Percentiles rank a stretch among this genome's conserved stretches.
phyloP scores from a whole-genome alignment of 1,284 basidiomycete species.

The Heterobasidion irregulare region DNA sequence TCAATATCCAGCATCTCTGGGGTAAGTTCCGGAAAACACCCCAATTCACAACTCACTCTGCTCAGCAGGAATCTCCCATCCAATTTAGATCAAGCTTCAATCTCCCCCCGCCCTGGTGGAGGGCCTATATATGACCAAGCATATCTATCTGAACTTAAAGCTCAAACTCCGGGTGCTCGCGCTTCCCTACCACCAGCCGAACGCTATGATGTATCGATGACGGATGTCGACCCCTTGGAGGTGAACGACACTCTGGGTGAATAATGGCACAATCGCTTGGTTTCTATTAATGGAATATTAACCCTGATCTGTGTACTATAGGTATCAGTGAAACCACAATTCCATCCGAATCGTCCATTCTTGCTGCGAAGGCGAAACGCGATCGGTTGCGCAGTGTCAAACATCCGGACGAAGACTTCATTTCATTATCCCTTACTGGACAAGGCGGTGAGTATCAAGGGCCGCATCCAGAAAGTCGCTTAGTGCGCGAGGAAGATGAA shows the following conservation, averaged over 20 bases:
- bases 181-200: slow-evolving; percentile 27
- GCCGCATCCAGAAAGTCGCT: slow-evolving; percentile 84
- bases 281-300: slow-evolving; percentile 1
- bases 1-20: slow-evolving; percentile 38
- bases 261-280: neutral
- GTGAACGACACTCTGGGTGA: slow-evolving; percentile 6
- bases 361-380: slow-evolving; percentile 73
- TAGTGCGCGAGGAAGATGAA: slow-evolving; percentile 90
- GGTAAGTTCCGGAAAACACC: slow-evolving; percentile 11
- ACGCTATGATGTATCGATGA: slow-evolving; percentile 42
- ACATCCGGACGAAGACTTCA: slow-evolving; percentile 59
- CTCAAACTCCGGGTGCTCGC: slow-evolving; percentile 61
- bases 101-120: slow-evolving; percentile 34
- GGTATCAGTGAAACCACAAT: slow-evolving; percentile 39
- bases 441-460: slow-evolving; percentile 47
- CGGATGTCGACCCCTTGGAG: slow-evolving; percentile 26
- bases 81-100: slow-evolving; percentile 43
- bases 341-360: slow-evolving; percentile 70
- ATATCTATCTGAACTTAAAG: slow-evolving; percentile 79
- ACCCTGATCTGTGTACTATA: slow-evolving; percentile 6
- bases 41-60: neutral
- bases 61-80: slow-evolving; percentile 24
- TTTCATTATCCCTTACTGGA: slow-evolving; percentile 70
- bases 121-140: slow-evolving; percentile 66
- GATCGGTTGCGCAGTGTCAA: slow-evolving; percentile 39